A percentile compares a stretch with the other conserved stretches of the same genome.
These are phyloP conservation scores for Pseudogymnoascus pannorum DNA, from an alignment of 2,329 filamentous ascomycete species.

Conservation along the genomic window DNA sequence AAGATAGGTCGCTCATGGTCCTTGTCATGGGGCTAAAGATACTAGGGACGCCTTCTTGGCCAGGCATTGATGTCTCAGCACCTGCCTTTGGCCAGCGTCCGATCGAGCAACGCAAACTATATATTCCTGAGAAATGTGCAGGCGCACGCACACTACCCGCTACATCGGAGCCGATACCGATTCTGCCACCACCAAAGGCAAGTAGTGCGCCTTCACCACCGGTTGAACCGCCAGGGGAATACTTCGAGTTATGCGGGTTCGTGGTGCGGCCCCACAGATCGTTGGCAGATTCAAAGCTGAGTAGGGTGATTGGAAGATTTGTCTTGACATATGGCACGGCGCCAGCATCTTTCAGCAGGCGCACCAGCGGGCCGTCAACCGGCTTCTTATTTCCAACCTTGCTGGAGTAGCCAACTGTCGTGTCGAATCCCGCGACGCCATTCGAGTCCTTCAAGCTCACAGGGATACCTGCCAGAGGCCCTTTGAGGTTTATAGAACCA, in stretches of 20 bases:
- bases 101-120: conserved; percentile 77
- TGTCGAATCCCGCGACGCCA: conserved; percentile 76
- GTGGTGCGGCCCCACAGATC: conserved; percentile 73
- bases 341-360: conserved; percentile 76
- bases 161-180: conserved; percentile 86
- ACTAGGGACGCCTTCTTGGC: conserved; percentile 81
- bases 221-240: conserved; percentile 83
- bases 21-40: conserved; percentile 91
- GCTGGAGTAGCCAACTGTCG: conserved; percentile 70
- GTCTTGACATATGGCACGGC: conserved; percentile 92
- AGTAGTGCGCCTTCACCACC: conserved; percentile 65
- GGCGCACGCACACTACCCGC: conserved; percentile 82
- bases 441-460: conserved; percentile 78
- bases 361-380: conserved; percentile 67
- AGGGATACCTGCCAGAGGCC: conserved; percentile 79
- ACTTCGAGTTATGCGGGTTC: conserved; percentile 78
- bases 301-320: conserved; percentile 69
- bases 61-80: conserved; percentile 80
- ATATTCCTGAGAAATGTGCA: conserved; percentile 85
- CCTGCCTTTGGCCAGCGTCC: conserved; percentile 85
- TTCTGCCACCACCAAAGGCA: conserved; percentile 70
- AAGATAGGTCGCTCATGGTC: conserved; percentile 72
- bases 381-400: conserved; percentile 62
- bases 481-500: conserved; percentile 61
- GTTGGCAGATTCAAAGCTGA: conserved; percentile 36